These are phyloP conservation scores for Musa troglodytarum DNA, from an alignment of 176 grass and related monocot genomes.

Conservation along the genomic window DNA sequence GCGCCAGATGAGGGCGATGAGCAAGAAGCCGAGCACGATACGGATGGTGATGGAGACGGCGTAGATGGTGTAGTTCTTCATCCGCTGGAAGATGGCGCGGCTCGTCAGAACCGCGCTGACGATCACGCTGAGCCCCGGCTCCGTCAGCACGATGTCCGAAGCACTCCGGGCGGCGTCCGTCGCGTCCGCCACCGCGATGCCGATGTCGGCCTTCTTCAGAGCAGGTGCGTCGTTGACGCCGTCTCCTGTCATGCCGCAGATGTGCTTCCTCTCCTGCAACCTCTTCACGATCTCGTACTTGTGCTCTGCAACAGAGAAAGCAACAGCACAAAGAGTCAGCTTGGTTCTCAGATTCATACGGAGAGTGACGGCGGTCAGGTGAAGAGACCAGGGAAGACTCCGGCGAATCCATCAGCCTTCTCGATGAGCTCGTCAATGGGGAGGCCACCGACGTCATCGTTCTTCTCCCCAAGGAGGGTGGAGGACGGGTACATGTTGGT, in stretches of 20 bases:
- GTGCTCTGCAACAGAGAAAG: neutral
- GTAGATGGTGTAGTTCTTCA: constrained; percentile 99
- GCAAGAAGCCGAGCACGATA: constrained; percentile 73
- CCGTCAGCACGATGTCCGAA: constrained; percentile 93
- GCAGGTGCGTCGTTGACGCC: constrained; percentile 93
- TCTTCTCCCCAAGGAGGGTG: constrained; percentile 2
- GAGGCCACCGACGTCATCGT: neutral
- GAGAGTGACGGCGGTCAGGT: neutral
- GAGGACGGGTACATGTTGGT: constrained; percentile 18
- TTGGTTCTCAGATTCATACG: neutral
- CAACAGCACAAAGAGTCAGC: neutral
- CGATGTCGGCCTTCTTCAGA: constrained; percentile 95
- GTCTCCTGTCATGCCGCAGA: constrained; percentile 89
- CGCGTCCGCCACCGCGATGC: constrained; percentile 88
- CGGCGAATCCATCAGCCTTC: constrained; percentile 13
- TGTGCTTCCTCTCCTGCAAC: constrained; percentile 77
- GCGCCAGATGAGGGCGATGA: constrained; percentile 82
- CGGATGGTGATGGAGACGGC: constrained; percentile 96
- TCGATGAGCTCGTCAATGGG: constrained; percentile 8
- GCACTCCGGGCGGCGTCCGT: constrained; percentile 80
- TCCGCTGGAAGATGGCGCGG: constrained; percentile 87
- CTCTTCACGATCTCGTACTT: constrained; percentile 44
- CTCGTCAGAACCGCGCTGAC: constrained; percentile 73
- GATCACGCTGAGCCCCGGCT: constrained; percentile 87
- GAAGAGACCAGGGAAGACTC: constrained; percentile 11